Conservation (phyloP, 139 green algal species). For the Nannochloris sp. region DNA sequence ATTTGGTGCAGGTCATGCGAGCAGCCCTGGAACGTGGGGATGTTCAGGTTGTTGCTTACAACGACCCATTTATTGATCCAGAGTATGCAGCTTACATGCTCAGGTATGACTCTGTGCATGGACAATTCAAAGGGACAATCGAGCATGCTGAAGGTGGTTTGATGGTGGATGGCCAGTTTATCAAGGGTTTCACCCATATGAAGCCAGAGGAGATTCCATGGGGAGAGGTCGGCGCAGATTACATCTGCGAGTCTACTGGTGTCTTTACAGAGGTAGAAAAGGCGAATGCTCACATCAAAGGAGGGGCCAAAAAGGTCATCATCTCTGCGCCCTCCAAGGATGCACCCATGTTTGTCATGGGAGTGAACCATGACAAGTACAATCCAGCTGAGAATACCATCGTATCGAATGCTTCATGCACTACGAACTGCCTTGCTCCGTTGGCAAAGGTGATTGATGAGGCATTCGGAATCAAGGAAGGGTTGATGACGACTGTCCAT, state of each 20-base stretch:
- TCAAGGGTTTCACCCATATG: constrained; percentile 61
- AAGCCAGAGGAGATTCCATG: constrained; percentile 82
- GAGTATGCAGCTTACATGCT: constrained; percentile 72
- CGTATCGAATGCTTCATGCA: constrained; percentile 91
- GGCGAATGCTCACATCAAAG: constrained; percentile 65
- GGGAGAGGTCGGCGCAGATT: constrained; percentile 61
- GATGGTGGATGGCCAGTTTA: constrained; percentile 54
- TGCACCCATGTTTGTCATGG: constrained; percentile 93
- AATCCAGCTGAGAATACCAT: constrained; percentile 57
- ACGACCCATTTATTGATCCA: constrained; percentile 81
- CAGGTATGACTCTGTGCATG: constrained; percentile 85
- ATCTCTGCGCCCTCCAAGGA: constrained; percentile 87
- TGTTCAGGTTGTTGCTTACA: constrained; percentile 77
- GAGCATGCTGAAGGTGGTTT: constrained; percentile 37
- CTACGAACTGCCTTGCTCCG: constrained; percentile 94
- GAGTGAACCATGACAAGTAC: constrained; percentile 87
- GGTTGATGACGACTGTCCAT: constrained; percentile 60
- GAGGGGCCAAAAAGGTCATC: constrained; percentile 90
- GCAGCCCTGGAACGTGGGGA: constrained; percentile 55
- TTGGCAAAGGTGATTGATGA: constrained; percentile 88
- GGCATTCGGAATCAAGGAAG: constrained; percentile 73
- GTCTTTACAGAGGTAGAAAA: constrained; percentile 87
- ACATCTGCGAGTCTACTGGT: constrained; percentile 87
- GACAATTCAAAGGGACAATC: constrained; percentile 44
- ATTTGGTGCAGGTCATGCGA: constrained; percentile 41